Evolutionary conservation across 2,329 filamentous ascomycete species (phyloP).

Genomic region (Epichloe brachyelytri): DNA sequence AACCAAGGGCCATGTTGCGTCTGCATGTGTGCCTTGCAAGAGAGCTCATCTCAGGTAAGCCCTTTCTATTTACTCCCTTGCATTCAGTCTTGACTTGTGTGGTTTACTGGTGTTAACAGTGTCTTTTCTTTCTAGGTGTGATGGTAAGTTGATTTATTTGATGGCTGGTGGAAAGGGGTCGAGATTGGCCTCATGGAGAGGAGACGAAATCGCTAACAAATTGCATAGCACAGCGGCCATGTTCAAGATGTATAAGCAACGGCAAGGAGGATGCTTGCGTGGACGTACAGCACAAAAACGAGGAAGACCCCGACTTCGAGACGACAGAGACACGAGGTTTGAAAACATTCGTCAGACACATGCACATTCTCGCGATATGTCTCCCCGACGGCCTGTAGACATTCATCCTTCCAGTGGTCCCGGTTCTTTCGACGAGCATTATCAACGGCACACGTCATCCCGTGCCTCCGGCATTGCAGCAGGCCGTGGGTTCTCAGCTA

Average conservation of each 20-base stretch:
- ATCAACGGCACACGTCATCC: conserved; percentile 35
- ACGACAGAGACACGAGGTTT: conserved; percentile 51
- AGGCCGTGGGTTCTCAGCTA: conserved; percentile 32
- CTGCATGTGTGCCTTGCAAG: conserved; percentile 77
- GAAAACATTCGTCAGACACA: conserved; percentile 32
- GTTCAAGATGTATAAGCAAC: conserved; percentile 62
- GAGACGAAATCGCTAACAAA: conserved; percentile 19
- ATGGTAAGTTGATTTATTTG: not conserved
- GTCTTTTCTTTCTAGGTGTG: not conserved
- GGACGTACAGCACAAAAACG: conserved; percentile 81
- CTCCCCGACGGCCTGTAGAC: conserved; percentile 35
- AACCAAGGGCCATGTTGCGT: conserved; percentile 71
- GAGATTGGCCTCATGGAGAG: not conserved
- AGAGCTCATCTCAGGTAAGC: conserved; percentile 61
- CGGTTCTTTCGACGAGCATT: conserved; percentile 31
- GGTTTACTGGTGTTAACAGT: not conserved
- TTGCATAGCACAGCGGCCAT: conserved; percentile 56
- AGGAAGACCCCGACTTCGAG: conserved; percentile 63
- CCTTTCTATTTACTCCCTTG: not conserved
- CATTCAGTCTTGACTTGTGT: not conserved
- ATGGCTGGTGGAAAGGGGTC: not conserved
- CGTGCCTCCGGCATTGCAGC: conserved; percentile 42
- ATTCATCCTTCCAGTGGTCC: conserved; percentile 34
- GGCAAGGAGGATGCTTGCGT: conserved; percentile 71
- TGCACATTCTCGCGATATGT: conserved; percentile 30